These are phyloP conservation scores for Tephrocybe sp. DNA, from an alignment of 768 basidiomycete genomes.

Conservation along the genomic window DNA sequence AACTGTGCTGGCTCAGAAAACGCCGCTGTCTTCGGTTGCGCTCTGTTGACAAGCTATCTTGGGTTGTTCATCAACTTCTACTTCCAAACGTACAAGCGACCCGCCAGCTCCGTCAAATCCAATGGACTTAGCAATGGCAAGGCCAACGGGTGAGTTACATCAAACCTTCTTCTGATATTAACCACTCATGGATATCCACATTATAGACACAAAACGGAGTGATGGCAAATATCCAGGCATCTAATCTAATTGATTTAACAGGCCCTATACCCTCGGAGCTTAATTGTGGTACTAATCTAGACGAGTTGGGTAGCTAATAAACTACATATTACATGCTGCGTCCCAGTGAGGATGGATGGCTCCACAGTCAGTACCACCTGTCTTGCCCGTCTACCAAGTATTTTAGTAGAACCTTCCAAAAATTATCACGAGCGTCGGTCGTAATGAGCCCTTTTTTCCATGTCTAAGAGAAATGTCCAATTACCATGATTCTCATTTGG, in stretches of 20 bases:
- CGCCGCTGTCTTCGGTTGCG: conserved; percentile 89
- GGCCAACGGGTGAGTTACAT: conserved; percentile 37
- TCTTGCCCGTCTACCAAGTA: no score
- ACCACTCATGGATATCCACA: conserved; percentile 10
- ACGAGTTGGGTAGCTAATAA: conserved; percentile 17
- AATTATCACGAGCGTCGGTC: no score
- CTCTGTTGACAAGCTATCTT: conserved; percentile 85
- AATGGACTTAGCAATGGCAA: conserved; percentile 47
- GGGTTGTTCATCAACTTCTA: conserved; percentile 96
- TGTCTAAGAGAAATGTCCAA: no score
- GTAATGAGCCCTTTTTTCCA: no score
- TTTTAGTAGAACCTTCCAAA: no score
- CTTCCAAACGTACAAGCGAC: conserved; percentile 80
- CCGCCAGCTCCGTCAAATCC: conserved; percentile 33
- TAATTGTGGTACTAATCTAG: conserved; percentile 34
- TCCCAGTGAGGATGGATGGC: no score
- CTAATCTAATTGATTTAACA: conserved; percentile 29
- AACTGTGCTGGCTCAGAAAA: conserved; percentile 88
- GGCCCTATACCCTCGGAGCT: conserved; percentile 37
- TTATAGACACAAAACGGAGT: conserved; percentile 32
- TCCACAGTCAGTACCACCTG: no score
- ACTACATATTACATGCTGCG: background rate
- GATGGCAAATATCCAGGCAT: conserved; percentile 16
- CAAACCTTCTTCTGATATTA: background rate
- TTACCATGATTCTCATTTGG: no score